A percentile compares a stretch with the other conserved stretches of the same genome.
These are phyloP conservation scores for Cladophialophora chaetospira DNA, from an alignment of 2,329 filamentous ascomycete genomes.

Conservation along the genomic window DNA sequence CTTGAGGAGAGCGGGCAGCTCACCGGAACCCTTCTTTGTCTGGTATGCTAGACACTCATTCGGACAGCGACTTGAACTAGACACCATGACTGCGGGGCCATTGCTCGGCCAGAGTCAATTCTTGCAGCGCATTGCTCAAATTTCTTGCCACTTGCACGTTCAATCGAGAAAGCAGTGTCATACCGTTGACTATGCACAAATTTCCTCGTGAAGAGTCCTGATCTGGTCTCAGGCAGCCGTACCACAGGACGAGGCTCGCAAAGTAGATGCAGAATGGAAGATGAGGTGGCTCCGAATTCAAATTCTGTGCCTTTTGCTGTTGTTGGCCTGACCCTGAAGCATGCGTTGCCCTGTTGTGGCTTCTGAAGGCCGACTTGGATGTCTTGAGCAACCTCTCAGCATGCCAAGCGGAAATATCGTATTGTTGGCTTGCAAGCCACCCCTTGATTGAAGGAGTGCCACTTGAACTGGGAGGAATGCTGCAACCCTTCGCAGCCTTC, in stretches of 20 bases:
- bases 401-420: neutral
- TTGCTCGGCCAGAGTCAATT: no score
- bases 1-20: no score
- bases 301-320: neutral
- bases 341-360: neutral
- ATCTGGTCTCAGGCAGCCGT: neutral
- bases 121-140: neutral
- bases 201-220: neutral
- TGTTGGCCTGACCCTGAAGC: no score
- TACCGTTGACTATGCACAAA: neutral
- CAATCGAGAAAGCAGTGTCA: neutral
- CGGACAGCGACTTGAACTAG: no score
- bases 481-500: no score
- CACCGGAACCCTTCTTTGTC: no score
- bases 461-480: neutral
- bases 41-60: no score
- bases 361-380: neutral
- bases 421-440: neutral
- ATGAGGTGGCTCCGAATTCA: slow-evolving; percentile 2
- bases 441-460: neutral
- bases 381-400: neutral
- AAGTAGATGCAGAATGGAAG: slow-evolving; percentile 7
- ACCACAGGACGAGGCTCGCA: slow-evolving; percentile 5
- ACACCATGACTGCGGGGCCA: no score
- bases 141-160: neutral